Percentiles rank a stretch among this genome's conserved stretches.
Conservation (phyloP, 768 basidiomycete species). For the Amyloporia xantha region DNA sequence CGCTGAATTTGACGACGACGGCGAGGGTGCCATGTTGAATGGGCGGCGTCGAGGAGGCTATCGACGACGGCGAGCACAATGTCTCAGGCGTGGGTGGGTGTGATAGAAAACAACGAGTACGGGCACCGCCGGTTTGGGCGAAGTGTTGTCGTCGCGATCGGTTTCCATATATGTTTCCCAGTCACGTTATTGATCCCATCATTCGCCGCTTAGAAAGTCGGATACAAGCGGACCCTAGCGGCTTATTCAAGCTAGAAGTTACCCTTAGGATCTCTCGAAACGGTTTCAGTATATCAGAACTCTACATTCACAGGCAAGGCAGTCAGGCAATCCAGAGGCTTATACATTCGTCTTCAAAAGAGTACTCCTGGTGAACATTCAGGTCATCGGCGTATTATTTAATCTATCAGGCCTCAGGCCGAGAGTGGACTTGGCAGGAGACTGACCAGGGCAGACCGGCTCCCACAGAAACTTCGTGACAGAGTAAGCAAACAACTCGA, state of each 20-base stretch:
- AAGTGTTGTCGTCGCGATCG: not conserved
- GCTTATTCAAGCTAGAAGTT: not conserved
- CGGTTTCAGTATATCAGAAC: too few relatives aligned
- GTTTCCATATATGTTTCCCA: not conserved
- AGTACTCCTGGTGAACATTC: too few relatives aligned
- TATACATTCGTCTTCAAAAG: too few relatives aligned
- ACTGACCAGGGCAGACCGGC: too few relatives aligned
- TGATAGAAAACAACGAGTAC: not conserved
- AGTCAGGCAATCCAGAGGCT: too few relatives aligned
- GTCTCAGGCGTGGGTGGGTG: not conserved
- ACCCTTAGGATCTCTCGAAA: too few relatives aligned
- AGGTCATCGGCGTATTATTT: too few relatives aligned
- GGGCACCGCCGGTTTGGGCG: not conserved
- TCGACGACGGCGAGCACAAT: not conserved
- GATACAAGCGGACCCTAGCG: not conserved
- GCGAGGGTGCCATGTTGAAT: slow-evolving; percentile 65
- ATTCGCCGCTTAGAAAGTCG: not conserved
- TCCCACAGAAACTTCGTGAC: too few relatives aligned
- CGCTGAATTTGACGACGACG: slow-evolving; percentile 53
- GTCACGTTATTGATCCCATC: not conserved
- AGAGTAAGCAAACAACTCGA: too few relatives aligned
- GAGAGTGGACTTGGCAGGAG: too few relatives aligned
- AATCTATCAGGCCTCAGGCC: too few relatives aligned
- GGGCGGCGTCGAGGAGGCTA: slow-evolving; percentile 18
- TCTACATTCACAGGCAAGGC: too few relatives aligned